Evolutionary conservation across 805 yeast species (phyloP).

Genomic region (Candida michaelii): DNA sequence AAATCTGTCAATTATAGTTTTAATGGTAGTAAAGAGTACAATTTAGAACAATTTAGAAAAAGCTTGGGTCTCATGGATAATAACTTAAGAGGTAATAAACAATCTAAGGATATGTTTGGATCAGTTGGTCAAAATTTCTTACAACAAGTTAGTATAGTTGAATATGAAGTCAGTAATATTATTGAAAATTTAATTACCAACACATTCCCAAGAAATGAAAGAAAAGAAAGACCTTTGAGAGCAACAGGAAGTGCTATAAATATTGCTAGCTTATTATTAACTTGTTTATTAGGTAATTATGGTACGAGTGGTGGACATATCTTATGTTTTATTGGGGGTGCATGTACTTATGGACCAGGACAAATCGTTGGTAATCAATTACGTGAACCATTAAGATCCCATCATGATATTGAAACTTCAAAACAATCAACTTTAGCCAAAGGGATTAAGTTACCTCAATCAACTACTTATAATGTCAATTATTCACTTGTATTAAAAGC

Average conservation of each 20-base stretch:
- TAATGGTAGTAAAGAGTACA: slow-evolving; percentile 86
- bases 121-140: slow-evolving; percentile 47
- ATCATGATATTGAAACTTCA: slow-evolving; percentile 92
- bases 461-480: slow-evolving; percentile 15
- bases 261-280: slow-evolving; percentile 79
- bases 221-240: slow-evolving; percentile 72
- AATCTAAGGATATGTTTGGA: slow-evolving; percentile 31
- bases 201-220: slow-evolving; percentile 51
- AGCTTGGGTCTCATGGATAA: slow-evolving; percentile 40
- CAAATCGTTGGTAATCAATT: slow-evolving; percentile 86
- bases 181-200: slow-evolving; percentile 79
- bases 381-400: slow-evolving; percentile 96
- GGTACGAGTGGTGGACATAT: slow-evolving; percentile 77
- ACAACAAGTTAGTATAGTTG: slow-evolving; percentile 73
- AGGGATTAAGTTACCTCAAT: slow-evolving; percentile 54
- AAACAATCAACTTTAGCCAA: slow-evolving; percentile 81
- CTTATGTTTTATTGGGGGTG: slow-evolving; percentile 90
- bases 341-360: slow-evolving; percentile 94
- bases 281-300: slow-evolving; percentile 76
- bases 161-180: slow-evolving; percentile 75
- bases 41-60: slow-evolving; percentile 62
- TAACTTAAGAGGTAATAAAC: slow-evolving; percentile 19
- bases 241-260: slow-evolving; percentile 91
- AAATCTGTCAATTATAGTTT: slow-evolving; percentile 52
- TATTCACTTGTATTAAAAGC: slow-evolving; percentile 16